Base-by-base conservation (phyloP, 305 asterid species). In the Caryopteris hybrid region DNA sequence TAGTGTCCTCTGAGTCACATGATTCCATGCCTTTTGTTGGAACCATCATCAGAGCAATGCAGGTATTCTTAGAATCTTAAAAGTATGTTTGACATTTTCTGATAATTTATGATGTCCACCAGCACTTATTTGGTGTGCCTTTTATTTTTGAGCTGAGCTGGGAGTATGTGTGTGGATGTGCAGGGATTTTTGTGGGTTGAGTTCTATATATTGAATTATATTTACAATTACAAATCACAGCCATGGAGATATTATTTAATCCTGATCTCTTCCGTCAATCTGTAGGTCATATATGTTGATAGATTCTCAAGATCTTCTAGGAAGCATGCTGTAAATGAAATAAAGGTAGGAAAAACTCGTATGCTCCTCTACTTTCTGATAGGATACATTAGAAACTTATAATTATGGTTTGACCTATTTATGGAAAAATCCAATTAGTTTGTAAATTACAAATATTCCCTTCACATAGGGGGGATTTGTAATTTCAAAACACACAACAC, bases 11-110 rank as follows among this genome's bases (percentile, higher is more conserved):
- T 1, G 95, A 95, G 63, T 85, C 99, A 38, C 99, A 95, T 81
- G 97, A 92, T 83, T 84, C 99, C 67, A 95, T 89, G 94, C 98
- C 98, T 8, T 83, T 95, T 68, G 98, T 95, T 69, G 99, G 98
- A 69, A 92, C 98, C 81, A 95, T 95, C 82, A 92, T 95, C 81
- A 83, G 97, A 76, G 96, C 99, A 61, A 95, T 95, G 99, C 99
- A 95, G 99, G 98, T 95, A 93, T 46, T 34, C 8, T 23, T 21
- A 22, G 48, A 45, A 38, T 56, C 53, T 34, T 20, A 51, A 21
- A 53, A 38, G 20, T 18, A 11, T 43, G 47, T 11, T 25, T 1
- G 63, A 33, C 20, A 12, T 17, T 11, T 10, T 34, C 14, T 38
- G 9, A 8, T 64, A 10, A 38, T 50, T 41, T 34, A 23, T 57